Conservation (phyloP, 2,329 filamentous ascomycete genomes). For the Blastomyces emzantsi region DNA sequence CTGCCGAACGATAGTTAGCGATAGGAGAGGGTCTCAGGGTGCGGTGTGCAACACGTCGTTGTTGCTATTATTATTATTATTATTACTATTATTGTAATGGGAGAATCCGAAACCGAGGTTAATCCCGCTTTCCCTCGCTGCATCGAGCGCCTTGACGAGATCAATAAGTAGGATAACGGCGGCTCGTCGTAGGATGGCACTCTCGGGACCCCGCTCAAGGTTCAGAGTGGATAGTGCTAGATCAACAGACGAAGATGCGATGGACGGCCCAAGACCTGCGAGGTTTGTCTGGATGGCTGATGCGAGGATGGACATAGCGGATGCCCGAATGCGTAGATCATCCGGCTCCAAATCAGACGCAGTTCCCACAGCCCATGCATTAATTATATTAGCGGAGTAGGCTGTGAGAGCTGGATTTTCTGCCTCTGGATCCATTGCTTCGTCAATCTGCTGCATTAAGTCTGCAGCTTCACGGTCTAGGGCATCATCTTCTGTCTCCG, state of each 20-base stretch:
- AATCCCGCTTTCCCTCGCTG: conserved; percentile 24
- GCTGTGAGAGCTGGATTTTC: conserved; percentile 29
- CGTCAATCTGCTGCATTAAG: conserved; percentile 14
- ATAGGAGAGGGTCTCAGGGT: neutral
- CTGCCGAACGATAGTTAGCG: neutral
- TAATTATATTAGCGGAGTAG: conserved; percentile 29
- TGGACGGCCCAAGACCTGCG: conserved; percentile 28
- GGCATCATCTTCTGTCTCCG: conserved; percentile 14
- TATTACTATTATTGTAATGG: conserved; percentile 11
- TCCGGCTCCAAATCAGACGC: conserved; percentile 33
- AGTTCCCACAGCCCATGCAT: conserved; percentile 35
- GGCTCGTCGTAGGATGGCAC: conserved; percentile 35
- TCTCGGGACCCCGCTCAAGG: conserved; percentile 29
- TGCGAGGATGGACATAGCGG: conserved; percentile 36
- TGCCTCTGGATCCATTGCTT: conserved; percentile 23
- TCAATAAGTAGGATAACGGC: conserved; percentile 35
- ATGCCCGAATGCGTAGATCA: conserved; percentile 36
- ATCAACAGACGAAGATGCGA: conserved; percentile 32
- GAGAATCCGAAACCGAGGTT: conserved; percentile 36
- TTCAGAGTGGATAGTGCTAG: conserved; percentile 33
- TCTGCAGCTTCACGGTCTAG: conserved; percentile 6
- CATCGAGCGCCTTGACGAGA: conserved; percentile 33
- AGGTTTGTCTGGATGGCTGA: conserved; percentile 35
- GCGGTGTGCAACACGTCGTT: neutral
- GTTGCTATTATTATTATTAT: neutral